A percentile compares a stretch with the other conserved stretches of the same genome.
Conservation (phyloP, 371 early-diverging fungal species). For the Blakeslea trispora region DNA sequence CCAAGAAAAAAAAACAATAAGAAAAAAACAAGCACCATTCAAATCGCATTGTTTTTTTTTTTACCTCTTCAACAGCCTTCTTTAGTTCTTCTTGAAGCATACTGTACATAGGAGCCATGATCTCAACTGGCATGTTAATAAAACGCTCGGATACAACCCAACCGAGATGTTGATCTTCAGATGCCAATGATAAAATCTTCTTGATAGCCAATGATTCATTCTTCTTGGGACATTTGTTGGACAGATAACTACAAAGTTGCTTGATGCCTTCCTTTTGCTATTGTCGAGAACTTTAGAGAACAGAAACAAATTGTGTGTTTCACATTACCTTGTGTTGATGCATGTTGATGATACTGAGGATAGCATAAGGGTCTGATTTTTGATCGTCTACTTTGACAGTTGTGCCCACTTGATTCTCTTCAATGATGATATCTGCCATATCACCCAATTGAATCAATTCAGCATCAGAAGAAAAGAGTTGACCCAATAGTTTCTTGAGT, state of each 20-base stretch:
- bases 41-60: no score
- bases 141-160: conserved; percentile 88
- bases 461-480: conserved; percentile 80
- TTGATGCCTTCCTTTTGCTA: conserved; percentile 59
- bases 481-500: conserved; percentile 80
- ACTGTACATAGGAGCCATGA: conserved; percentile 86
- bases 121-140: conserved; percentile 95
- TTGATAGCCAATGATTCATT: conserved; percentile 47
- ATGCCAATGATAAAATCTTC: conserved; percentile 45
- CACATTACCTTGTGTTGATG: conserved; percentile 55
- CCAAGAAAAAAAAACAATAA: no score
- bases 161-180: conserved; percentile 53
- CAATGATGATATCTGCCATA: conserved; percentile 85
- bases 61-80: conserved; percentile 75
- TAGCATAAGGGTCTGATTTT: conserved; percentile 88
- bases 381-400: conserved; percentile 86
- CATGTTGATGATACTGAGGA: conserved; percentile 81
- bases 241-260: conserved; percentile 61
- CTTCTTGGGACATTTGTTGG: conserved; percentile 65
- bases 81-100: conserved; percentile 86
- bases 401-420: conserved; percentile 82
- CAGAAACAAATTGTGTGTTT: no score
- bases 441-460: conserved; percentile 73
- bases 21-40: no score
- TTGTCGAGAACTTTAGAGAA: no score